Percentiles rank a stretch among this genome's conserved stretches.
Conservation (phyloP, 352 stramenopile genomes). For the Pythium aquatile region DNA sequence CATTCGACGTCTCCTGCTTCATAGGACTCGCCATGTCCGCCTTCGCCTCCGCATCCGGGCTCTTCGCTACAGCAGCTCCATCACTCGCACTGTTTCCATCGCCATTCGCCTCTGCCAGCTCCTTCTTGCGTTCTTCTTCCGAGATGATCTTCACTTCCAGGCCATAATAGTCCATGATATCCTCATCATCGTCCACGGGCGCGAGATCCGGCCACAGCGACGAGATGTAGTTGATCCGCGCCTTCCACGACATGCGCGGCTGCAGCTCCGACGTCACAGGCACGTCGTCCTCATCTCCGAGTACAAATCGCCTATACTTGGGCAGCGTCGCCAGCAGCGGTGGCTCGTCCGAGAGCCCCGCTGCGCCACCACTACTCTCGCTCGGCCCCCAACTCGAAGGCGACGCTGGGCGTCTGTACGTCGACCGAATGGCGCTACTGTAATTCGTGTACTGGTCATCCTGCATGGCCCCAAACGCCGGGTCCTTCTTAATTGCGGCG, state of each 20-base stretch:
- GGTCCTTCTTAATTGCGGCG: constrained; percentile 25
- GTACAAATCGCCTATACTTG: constrained; percentile 43
- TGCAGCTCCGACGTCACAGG: constrained; percentile 44
- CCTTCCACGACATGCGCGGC: constrained; percentile 45
- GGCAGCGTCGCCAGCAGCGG: constrained; percentile 29
- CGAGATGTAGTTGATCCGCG: constrained; percentile 63
- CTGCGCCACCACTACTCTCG: not conserved
- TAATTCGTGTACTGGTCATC: constrained; percentile 6
- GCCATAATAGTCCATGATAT: constrained; percentile 77
- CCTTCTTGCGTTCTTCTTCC: constrained; percentile 55
- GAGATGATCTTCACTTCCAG: constrained; percentile 73
- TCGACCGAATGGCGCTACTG: constrained; percentile 13
- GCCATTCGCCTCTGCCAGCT: constrained; percentile 25
- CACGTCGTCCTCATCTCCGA: constrained; percentile 31
- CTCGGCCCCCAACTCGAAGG: constrained; percentile 20
- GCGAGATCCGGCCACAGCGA: constrained; percentile 65
- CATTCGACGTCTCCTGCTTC: constrained; percentile 15
- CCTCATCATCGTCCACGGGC: constrained; percentile 61
- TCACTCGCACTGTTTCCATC: not conserved
- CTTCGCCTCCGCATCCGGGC: not conserved
- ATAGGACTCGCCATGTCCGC: constrained; percentile 15
- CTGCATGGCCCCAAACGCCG: constrained; percentile 22
- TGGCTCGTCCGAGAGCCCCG: constrained; percentile 4
- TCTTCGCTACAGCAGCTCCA: constrained; percentile 5
- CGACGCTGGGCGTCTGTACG: constrained; percentile 24